These are phyloP conservation scores for Metarhizium anisopliae DNA, from an alignment of 2,329 filamentous ascomycete genomes.

Conservation along the genomic window DNA sequence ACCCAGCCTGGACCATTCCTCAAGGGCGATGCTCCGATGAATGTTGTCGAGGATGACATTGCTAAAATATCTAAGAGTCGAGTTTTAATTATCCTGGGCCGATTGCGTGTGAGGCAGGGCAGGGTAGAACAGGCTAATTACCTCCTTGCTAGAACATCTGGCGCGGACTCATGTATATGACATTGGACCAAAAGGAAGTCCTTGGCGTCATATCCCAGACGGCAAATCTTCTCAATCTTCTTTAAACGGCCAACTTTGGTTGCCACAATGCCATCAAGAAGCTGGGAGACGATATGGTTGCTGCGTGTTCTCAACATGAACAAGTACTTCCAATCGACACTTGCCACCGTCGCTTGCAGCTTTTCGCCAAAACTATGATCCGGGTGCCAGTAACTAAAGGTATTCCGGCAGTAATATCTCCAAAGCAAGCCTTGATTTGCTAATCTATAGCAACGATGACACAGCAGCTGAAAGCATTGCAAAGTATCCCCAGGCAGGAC, in stretches of 20 bases:
- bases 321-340: slow-evolving; percentile 66
- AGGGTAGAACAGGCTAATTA: slow-evolving; percentile 15
- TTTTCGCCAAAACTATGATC: slow-evolving; percentile 51
- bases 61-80: slow-evolving; percentile 56
- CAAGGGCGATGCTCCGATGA: slow-evolving; percentile 69
- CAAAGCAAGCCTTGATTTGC: slow-evolving; percentile 69
- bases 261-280: slow-evolving; percentile 61
- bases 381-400: slow-evolving; percentile 68
- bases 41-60: slow-evolving; percentile 68
- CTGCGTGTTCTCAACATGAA: slow-evolving; percentile 48
- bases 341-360: slow-evolving; percentile 39
- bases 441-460: slow-evolving; percentile 54
- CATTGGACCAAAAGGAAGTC: slow-evolving; percentile 67
- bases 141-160: slow-evolving; percentile 72
- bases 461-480: slow-evolving; percentile 41
- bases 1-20: slow-evolving; percentile 55
- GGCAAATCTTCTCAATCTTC: slow-evolving; percentile 62
- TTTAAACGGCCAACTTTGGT: slow-evolving; percentile 61
- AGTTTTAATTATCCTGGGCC: slow-evolving; percentile 1
- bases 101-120: not conserved
- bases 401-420: slow-evolving; percentile 61
- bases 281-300: slow-evolving; percentile 39
- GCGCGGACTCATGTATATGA: slow-evolving; percentile 44
- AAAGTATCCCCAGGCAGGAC: slow-evolving; percentile 47
- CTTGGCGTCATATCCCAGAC: slow-evolving; percentile 78